phyloP scores from a whole-genome alignment of 495 filamentous ascomycete genomes.

The Tuber microsphaerosporum region DNA sequence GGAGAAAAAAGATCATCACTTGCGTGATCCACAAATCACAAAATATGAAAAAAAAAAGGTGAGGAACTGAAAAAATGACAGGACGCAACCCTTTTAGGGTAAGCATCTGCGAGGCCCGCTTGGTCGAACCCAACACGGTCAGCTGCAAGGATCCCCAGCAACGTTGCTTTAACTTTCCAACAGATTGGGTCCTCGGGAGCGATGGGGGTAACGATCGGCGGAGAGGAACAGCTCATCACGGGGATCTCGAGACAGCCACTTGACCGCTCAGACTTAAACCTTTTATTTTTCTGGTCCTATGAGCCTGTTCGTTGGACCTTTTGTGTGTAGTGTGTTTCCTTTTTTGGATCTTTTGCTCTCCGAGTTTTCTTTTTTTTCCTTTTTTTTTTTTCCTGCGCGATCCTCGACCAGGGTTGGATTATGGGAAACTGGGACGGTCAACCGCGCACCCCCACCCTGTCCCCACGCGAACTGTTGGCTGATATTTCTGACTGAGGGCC shows the following conservation, averaged over 20 bases:
- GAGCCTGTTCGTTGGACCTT: conserved; percentile 4
- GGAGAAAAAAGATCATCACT: background rate
- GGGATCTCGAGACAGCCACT: conserved; percentile 10
- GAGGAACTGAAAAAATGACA: conserved; percentile 21
- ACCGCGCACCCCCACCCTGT: conserved; percentile 14
- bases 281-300: conserved; percentile 1
- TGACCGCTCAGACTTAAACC: conserved; percentile 2
- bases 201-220: conserved; percentile 30
- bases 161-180: conserved; percentile 31
- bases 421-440: conserved; percentile 19
- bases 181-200: conserved; percentile 36
- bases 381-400: conserved; percentile 32
- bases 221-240: conserved; percentile 39
- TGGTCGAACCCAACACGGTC: conserved; percentile 30
- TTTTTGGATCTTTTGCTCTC: conserved; percentile 28
- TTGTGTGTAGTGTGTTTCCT: conserved; percentile 15
- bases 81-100: conserved; percentile 9
- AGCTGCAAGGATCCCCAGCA: conserved; percentile 32
- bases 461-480: conserved; percentile 28
- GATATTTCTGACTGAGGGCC: conserved; percentile 7
- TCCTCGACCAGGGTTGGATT: conserved; percentile 22
- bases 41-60: conserved; percentile 8
- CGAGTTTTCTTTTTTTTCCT: conserved; percentile 5
- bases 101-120: conserved; percentile 21
- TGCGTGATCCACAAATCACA: background rate